Evolutionary conservation across 257 asterid genomes (phyloP).

Genomic region (Solanum corneliomulleri): DNA sequence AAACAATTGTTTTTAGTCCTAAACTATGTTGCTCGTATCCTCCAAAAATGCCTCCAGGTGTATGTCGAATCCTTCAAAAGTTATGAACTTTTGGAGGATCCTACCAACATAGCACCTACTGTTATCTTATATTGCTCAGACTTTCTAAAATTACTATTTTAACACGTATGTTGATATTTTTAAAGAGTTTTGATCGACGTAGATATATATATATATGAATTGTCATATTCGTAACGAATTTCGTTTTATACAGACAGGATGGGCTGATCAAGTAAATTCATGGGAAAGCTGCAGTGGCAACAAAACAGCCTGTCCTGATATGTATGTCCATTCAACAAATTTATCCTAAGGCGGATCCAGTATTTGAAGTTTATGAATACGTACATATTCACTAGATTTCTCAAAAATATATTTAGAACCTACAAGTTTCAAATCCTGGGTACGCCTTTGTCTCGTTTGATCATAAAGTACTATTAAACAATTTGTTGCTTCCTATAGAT

Average conservation of each 20-base stretch:
- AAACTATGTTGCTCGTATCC: background rate
- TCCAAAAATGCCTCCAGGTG: background rate
- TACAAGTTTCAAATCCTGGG: background rate
- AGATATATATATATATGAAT: background rate
- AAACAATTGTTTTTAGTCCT: background rate
- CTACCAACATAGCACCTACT: background rate
- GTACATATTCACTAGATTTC: background rate
- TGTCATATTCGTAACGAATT: background rate
- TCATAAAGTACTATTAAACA: background rate
- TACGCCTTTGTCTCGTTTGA: background rate
- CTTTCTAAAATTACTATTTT: background rate
- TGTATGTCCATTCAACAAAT: conserved; percentile 24
- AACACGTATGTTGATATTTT: background rate
- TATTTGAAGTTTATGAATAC: background rate
- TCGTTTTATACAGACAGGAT: conserved; percentile 31
- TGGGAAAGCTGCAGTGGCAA: conserved; percentile 61
- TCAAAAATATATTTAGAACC: background rate
- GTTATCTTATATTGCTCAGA: background rate
- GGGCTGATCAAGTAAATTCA: conserved; percentile 59
- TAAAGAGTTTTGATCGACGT: background rate
- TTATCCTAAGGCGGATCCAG: background rate
- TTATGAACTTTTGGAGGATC: background rate
- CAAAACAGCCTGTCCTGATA: conserved; percentile 51
- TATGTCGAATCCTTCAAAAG: background rate
- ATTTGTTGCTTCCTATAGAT: conserved; percentile 24